Base-by-base conservation (phyloP, 495 filamentous ascomycete genomes). In the Talaromyces stipitatus region DNA sequence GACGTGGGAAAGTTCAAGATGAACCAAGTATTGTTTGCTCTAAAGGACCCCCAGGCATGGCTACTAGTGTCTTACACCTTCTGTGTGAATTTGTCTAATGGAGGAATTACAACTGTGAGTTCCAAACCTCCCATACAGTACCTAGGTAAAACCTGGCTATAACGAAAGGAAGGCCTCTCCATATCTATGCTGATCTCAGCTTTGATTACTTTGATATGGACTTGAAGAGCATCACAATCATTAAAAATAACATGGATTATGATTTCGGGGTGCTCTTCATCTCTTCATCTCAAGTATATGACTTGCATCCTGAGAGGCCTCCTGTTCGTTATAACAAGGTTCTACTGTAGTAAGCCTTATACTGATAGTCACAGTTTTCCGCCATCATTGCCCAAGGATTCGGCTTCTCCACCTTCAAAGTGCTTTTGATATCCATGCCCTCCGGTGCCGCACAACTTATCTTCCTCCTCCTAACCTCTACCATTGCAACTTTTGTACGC, bases 1-100 rank as follows among this genome's bases (percentile, higher is more conserved):
- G 80, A 82, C 29, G 78, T 75, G 12, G 83, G 82, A 20, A 69
- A 72, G 12, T 86, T 84, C 61, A 78, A 77, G 55, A 80, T 70
- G 72, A 65, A 74, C n/a, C 83, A 87, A 33, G 77, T 77, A 16
- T 67, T 64, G 52, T 69, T 81, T 65, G 74, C 79, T 1, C 60
- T 83, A 12, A 65, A 66, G 10, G 71, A 84, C 63, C 81, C 78
- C 0, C 78, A 80, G 58, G 80, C 68, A 2, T 85, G 72, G 72
- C 61, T 70, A 28, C 54, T 75, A 3, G 71, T 73, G 2, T 36
- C 72, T 3, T 75, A 73, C 24, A 71, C 63, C 0, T 61, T 75
- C 5, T 72, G 62, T 32, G 70, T 72, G 6, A 75, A 75, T 54
- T 59, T 75, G n/a, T 75, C 68, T 59, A 75, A 75, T 54, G 76